Base-by-base conservation (phyloP, 768 basidiomycete genomes). In the Cystobasidium ongulense region DNA sequence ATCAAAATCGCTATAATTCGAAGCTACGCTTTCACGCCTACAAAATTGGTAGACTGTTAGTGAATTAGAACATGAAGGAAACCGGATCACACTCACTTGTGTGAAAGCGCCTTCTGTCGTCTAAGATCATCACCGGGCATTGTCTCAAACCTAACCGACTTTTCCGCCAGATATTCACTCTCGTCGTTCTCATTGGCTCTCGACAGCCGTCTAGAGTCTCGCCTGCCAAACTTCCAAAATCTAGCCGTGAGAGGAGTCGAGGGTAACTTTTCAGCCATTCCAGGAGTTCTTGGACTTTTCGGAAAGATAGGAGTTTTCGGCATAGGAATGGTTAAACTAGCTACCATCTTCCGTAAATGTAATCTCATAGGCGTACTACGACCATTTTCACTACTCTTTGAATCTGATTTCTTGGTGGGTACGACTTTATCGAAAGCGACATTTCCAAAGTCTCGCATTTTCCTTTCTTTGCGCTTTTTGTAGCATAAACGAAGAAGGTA, bases 391-490 rank as follows among this genome's bases (percentile, higher is more conserved):
- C 27, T 35, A 8, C 15, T 53, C 10, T 66, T 43, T 2, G 23
- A 52, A 27, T 70, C 33, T 52, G 52, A 17, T 11, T 71, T 23
- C 46, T 54, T 59, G 2, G 68, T 36, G 2, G 68, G 53, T 7
- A 71, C 33, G 5, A 71, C 68, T 36, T 71, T 71, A 25, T 71
- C 68, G 43, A 71, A 71, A 18, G 68, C 33, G 4, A 29, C 25
- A 25, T 71, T 53, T 46, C 36, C 35, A 59, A 59, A 59, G 1
- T 54, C 43, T 29, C 53, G 50, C 4, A 71, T 46, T 43, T 52
- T 36, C 36, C 53, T 71, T 27, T 54, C 31, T 33, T 59, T 52
- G 25, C 68, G 53, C 36, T 59, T 33, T 7, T 4, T 3, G 35
- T 11, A 36, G 23, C 68, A 71, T 36, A 71, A 38, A 18, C 43